Conservation (phyloP, 495 filamentous ascomycete species). For the Penicillium daleae region DNA sequence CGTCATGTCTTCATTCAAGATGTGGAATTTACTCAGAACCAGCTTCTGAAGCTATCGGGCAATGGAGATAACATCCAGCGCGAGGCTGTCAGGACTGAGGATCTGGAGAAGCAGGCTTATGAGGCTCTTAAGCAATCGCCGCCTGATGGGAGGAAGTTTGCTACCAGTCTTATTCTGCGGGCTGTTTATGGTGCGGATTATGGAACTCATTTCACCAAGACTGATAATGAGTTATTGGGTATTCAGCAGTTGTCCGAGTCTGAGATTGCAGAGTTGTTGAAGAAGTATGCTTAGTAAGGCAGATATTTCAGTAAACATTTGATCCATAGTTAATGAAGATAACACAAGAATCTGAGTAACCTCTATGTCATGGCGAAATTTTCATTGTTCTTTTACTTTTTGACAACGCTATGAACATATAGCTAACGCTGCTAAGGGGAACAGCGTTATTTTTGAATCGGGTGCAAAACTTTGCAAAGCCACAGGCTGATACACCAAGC, state of each 20-base stretch:
- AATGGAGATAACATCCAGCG: slow-evolving; percentile 13
- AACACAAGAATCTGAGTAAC: not conserved
- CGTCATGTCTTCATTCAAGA: slow-evolving; percentile 52
- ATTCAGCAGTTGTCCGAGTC: slow-evolving; percentile 12
- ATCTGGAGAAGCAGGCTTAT: slow-evolving; percentile 18
- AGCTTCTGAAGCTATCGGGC: slow-evolving; percentile 54
- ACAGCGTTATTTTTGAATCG: not conserved
- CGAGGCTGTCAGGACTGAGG: slow-evolving; percentile 9
- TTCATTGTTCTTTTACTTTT: not conserved
- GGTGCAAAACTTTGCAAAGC: not conserved
- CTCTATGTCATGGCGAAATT: not conserved
- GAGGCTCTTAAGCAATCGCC: slow-evolving; percentile 16
- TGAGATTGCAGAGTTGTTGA: slow-evolving; percentile 16
- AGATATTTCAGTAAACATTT: not conserved
- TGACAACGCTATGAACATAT: not conserved
- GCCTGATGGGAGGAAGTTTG: slow-evolving; percentile 13
- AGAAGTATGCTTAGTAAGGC: slow-evolving; percentile 8
- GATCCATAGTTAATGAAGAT: not conserved
- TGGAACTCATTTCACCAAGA: slow-evolving; percentile 11
- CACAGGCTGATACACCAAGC: not conserved
- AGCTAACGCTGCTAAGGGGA: not conserved
- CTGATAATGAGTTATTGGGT: slow-evolving; percentile 25
- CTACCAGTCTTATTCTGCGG: slow-evolving; percentile 11
- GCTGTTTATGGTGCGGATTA: slow-evolving; percentile 12
- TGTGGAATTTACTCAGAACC: slow-evolving; percentile 56